phyloP scores from a whole-genome alignment of 176 grass and related monocot species.

The Stipa capillata region DNA sequence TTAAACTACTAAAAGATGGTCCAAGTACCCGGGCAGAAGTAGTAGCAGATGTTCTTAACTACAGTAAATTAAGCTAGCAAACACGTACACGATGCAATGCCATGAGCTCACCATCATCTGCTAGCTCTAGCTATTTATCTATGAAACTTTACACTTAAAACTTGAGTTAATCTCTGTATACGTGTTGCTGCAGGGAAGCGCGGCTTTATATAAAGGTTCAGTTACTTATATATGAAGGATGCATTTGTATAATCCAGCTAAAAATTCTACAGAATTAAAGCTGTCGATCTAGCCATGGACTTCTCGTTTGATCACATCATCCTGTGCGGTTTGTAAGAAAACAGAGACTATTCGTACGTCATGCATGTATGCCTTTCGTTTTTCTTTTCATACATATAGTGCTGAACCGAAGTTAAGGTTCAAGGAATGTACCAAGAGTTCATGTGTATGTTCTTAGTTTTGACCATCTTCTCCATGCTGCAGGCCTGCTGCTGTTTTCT shows the following conservation, averaged over 20 bases:
- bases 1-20: neutral
- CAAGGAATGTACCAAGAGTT: conserved; percentile 7
- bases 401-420: neutral
- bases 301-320: neutral
- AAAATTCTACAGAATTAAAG: neutral
- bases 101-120: conserved; percentile 12
- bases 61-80: neutral
- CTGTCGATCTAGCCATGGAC: neutral
- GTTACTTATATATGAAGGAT: neutral
- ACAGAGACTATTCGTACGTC: neutral
- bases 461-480: conserved; percentile 25
- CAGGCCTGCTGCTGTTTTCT: conserved; percentile 32
- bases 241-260: neutral
- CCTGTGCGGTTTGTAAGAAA: too few relatives aligned
- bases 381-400: neutral
- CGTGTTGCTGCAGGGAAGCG: conserved; percentile 1
- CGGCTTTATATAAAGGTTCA: neutral
- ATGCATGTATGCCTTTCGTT: neutral
- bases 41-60: neutral
- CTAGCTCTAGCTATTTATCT: neutral
- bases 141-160: neutral
- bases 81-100: neutral
- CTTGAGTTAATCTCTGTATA: neutral
- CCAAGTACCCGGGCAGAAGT: conserved; percentile 29
- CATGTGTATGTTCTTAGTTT: neutral